Conservation (phyloP, 306 rosid genomes). For the Fagus crenata region DNA sequence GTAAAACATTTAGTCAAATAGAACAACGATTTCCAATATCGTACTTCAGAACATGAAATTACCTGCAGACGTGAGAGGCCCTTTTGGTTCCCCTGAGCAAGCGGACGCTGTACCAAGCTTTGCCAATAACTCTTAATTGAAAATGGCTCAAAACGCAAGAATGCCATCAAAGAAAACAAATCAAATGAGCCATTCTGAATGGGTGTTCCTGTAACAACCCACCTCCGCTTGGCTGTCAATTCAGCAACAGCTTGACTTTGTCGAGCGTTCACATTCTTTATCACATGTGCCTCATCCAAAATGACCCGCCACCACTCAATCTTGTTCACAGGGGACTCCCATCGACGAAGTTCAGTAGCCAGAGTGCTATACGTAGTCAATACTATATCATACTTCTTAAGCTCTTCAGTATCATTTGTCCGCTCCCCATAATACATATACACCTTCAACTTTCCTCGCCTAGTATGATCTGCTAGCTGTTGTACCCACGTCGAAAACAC, state of each 20-base stretch:
- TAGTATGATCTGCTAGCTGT: slow-evolving; percentile 64
- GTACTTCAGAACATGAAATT: slow-evolving; percentile 7
- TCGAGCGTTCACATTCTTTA: slow-evolving; percentile 56
- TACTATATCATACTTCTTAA: slow-evolving; percentile 63
- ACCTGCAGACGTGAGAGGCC: slow-evolving; percentile 81
- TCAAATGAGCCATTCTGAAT: slow-evolving; percentile 71
- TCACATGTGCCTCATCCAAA: slow-evolving; percentile 78
- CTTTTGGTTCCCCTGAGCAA: slow-evolving; percentile 38
- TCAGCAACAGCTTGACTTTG: slow-evolving; percentile 53
- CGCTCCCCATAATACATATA: slow-evolving; percentile 74
- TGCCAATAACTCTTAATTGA: slow-evolving; percentile 65
- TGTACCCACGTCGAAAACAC: slow-evolving; percentile 70
- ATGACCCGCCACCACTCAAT: slow-evolving; percentile 74
- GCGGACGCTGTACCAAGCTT: slow-evolving; percentile 69
- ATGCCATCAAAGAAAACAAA: slow-evolving; percentile 75
- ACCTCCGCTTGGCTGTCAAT: slow-evolving; percentile 56
- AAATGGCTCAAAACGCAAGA: slow-evolving; percentile 74
- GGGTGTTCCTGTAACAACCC: slow-evolving; percentile 88
- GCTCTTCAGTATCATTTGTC: slow-evolving; percentile 47
- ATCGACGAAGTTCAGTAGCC: slow-evolving; percentile 31
- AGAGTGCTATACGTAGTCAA: slow-evolving; percentile 69
- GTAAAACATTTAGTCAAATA: background rate
- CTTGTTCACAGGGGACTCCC: slow-evolving; percentile 37
- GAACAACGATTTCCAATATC: background rate
- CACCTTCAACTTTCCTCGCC: slow-evolving; percentile 49